Conservation (phyloP, 2,329 filamentous ascomycete genomes). For the Talaromyces atroroseus region DNA sequence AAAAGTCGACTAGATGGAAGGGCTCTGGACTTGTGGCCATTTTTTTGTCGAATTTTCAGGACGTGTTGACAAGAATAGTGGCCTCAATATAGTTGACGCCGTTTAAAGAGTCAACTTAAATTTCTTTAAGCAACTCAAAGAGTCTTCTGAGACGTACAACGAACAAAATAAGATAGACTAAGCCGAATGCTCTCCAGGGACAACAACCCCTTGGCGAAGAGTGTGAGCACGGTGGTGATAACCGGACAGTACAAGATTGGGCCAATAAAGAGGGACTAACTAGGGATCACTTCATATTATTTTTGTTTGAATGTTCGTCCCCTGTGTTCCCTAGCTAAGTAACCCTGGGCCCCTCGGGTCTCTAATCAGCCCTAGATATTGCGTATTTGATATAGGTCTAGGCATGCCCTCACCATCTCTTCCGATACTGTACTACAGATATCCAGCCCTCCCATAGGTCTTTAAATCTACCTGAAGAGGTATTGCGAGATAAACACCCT, state of each 20-base stretch:
- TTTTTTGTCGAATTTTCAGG: background rate
- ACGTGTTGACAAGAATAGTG: background rate
- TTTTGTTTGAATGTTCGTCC: background rate
- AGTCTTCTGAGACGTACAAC: background rate
- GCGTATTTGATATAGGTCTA: background rate
- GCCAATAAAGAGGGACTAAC: background rate
- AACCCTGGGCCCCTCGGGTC: background rate
- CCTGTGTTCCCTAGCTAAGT: background rate
- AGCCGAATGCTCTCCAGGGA: background rate
- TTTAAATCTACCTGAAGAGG: background rate
- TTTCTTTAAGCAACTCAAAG: background rate
- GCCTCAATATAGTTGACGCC: background rate
- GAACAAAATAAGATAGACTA: background rate
- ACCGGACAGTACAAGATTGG: background rate
- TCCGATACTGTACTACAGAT: background rate
- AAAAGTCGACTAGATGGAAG: conserved; percentile 10
- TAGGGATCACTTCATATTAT: background rate
- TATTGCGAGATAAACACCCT: background rate
- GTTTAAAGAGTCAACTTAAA: background rate
- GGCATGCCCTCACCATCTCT: background rate
- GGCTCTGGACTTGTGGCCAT: conserved; percentile 10
- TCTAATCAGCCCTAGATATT: background rate
- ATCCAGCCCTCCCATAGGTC: background rate
- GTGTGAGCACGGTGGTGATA: background rate
- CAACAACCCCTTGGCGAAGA: background rate